phyloP scores from a whole-genome alignment of 768 basidiomycete genomes.

The Chlorophyllum brunneum region DNA sequence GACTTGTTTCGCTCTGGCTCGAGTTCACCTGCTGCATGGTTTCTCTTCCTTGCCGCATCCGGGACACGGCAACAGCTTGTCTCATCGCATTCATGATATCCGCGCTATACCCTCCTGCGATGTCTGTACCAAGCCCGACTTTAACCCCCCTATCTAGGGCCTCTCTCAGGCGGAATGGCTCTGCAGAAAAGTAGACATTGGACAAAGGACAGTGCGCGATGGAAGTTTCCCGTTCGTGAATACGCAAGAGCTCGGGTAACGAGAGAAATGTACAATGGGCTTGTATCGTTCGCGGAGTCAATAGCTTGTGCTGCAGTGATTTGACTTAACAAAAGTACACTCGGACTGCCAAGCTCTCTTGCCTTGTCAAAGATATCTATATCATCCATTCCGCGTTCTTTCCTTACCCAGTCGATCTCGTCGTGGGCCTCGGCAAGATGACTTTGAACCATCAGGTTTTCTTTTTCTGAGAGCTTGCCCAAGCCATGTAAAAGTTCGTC shows the following conservation, averaged over 20 bases:
- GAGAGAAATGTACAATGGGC: slow-evolving; percentile 86
- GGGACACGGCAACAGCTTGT: slow-evolving; percentile 66
- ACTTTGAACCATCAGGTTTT: slow-evolving; percentile 63
- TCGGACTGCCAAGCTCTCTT: slow-evolving; percentile 14
- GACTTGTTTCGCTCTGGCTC: slow-evolving; percentile 5
- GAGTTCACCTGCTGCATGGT: slow-evolving; percentile 21
- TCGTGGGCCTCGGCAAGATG: slow-evolving; percentile 82
- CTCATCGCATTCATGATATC: slow-evolving; percentile 82
- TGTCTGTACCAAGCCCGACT: slow-evolving; percentile 81
- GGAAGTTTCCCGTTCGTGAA: slow-evolving; percentile 49
- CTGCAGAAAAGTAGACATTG: slow-evolving; percentile 81
- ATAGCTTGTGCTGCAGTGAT: slow-evolving; percentile 32
- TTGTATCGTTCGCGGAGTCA: slow-evolving; percentile 62
- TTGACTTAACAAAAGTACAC: slow-evolving; percentile 30
- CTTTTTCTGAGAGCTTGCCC: slow-evolving; percentile 44
- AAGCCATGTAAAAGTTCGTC: slow-evolving; percentile 63
- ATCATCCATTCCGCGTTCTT: slow-evolving; percentile 59
- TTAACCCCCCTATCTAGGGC: slow-evolving; percentile 59
- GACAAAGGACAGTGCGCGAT: slow-evolving; percentile 89
- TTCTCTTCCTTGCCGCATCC: slow-evolving; percentile 57
- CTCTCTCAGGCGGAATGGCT: slow-evolving; percentile 66
- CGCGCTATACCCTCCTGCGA: slow-evolving; percentile 82
- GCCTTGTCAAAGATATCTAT: slow-evolving; percentile 75
- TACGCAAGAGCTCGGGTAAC: slow-evolving; percentile 42
- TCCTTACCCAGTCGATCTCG: slow-evolving; percentile 68